A percentile compares a stretch with the other conserved stretches of the same genome.
These are phyloP conservation scores for Aspergillus sp. DNA, from an alignment of 2,329 filamentous ascomycete species.

Conservation along the genomic window DNA sequence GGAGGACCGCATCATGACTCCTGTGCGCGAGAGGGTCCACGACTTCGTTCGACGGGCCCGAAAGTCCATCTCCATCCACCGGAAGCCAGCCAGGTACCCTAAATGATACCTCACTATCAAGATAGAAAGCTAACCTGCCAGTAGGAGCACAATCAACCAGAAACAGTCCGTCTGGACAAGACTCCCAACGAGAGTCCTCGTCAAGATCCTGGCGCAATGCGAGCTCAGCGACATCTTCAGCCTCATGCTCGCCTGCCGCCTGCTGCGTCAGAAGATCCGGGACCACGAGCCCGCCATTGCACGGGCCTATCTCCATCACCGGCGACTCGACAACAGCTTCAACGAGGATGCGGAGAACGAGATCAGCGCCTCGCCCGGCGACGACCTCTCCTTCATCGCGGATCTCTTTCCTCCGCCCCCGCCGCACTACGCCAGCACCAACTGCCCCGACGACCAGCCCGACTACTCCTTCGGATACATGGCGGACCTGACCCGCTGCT, in stretches of 20 bases:
- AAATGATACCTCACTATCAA: neutral
- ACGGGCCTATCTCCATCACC: slow-evolving; percentile 20
- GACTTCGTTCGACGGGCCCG: slow-evolving; percentile 1
- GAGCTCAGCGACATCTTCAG: slow-evolving; percentile 19
- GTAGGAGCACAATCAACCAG: neutral
- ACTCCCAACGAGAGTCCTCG: slow-evolving; percentile 19
- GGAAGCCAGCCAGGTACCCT: slow-evolving; percentile 5
- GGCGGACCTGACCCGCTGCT: slow-evolving; percentile 23
- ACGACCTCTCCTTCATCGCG: slow-evolving; percentile 26
- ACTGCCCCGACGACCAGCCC: slow-evolving; percentile 15
- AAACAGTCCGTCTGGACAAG: slow-evolving; percentile 20
- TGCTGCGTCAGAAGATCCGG: slow-evolving; percentile 17
- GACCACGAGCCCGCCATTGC: slow-evolving; percentile 22
- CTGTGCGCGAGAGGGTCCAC: slow-evolving; percentile 2
- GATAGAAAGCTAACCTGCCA: neutral
- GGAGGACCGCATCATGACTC: slow-evolving; percentile 6
- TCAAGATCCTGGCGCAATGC: slow-evolving; percentile 19
- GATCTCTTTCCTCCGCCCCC: slow-evolving; percentile 27
- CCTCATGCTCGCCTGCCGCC: slow-evolving; percentile 21
- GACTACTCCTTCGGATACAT: slow-evolving; percentile 28
- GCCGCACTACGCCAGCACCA: slow-evolving; percentile 20
- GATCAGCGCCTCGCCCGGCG: slow-evolving; percentile 17
- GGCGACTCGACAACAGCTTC: slow-evolving; percentile 6
- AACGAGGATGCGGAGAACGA: neutral
- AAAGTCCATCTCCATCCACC: neutral